Base-by-base conservation (phyloP, 2,329 filamentous ascomycete species). In the Alternaria brassicae region DNA sequence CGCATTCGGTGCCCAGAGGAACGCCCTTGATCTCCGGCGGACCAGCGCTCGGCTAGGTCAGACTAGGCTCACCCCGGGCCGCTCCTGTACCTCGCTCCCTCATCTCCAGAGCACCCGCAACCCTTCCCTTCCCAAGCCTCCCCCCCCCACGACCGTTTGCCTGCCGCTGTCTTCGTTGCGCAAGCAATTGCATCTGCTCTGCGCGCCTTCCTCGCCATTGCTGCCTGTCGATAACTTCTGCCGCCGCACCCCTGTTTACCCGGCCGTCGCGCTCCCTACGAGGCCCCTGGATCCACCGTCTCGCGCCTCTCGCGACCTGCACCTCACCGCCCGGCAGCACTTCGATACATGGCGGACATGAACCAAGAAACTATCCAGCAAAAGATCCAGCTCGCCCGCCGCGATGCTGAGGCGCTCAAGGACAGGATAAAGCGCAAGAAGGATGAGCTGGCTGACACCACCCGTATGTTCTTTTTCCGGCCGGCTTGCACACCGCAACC, bases 351-450 rank as follows among this genome's bases (percentile, higher is more conserved):
- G 80, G 80, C 81, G 72, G 81, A 83, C 70, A 80, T 81, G 76
- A 82, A 78, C 67, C 80, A 81, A 65, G 81, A 83, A 67, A 81
- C 79, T 47, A 81, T 83, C 63, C 81, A 83, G 77, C 81, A 82
- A 76, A 82, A 80, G 80, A 96, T 97, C 88, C 94, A 98, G 86
- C 91, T 93, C 82, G 94, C 95, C 79, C 89, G 95, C 81, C 92
- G 95, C 84, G 95, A 99, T 86, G 95, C 95, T 74, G 95, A 98
- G 85, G 93, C 91, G 53, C 85, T 98, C 72, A 98, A 98, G 86
- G 94, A 98, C 80, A 90, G 92, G 81, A 98, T 98, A 88, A 98
- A 97, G 90, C 89, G 93, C 82, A 97, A 96, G 89, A 98, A 98
- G 91, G 95, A 99, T 87, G 95, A 98, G 83, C 88, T 99, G 72